A percentile compares a stretch with the other conserved stretches of the same genome.
These are phyloP conservation scores for Chytriomyces hyalinus DNA, from an alignment of 192 early-diverging fungal species.

Conservation along the genomic window DNA sequence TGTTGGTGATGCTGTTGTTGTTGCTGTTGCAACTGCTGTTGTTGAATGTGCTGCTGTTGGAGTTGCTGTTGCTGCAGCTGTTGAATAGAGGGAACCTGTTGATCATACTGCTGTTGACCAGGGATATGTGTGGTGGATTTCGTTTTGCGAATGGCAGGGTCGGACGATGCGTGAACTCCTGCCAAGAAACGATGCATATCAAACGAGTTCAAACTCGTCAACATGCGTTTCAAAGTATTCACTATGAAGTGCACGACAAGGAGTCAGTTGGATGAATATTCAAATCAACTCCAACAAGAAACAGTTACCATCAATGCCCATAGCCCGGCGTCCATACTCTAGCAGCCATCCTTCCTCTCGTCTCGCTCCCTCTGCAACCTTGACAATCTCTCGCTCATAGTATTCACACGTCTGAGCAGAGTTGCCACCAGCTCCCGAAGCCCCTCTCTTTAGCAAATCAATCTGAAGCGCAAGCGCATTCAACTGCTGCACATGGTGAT, in stretches of 20 bases:
- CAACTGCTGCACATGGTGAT: constrained; percentile 23
- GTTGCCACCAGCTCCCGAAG: neutral
- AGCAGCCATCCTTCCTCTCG: constrained; percentile 26
- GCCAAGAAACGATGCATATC: neutral
- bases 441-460: neutral
- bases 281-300: neutral
- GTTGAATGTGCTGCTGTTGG: neutral
- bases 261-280: neutral
- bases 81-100: too few species aligned
- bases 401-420: constrained; percentile 4
- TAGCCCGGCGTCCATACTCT: constrained; percentile 26
- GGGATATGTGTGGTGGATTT: neutral
- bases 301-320: constrained; percentile 32
- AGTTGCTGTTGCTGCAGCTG: neutral
- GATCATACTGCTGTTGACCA: too few species aligned
- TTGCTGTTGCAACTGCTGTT: neutral
- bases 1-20: constrained; percentile 15
- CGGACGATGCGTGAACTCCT: neutral
- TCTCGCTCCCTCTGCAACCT: constrained; percentile 3
- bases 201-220: constrained; percentile 13
- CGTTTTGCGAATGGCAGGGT: neutral
- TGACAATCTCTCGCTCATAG: constrained; percentile 26
- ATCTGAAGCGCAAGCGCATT: constrained; percentile 20
- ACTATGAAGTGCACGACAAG: neutral
- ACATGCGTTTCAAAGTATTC: constrained; percentile 26